phyloP scores from a whole-genome alignment of 2,329 filamentous ascomycete genomes.

The Zymoseptoria ardabiliae region DNA sequence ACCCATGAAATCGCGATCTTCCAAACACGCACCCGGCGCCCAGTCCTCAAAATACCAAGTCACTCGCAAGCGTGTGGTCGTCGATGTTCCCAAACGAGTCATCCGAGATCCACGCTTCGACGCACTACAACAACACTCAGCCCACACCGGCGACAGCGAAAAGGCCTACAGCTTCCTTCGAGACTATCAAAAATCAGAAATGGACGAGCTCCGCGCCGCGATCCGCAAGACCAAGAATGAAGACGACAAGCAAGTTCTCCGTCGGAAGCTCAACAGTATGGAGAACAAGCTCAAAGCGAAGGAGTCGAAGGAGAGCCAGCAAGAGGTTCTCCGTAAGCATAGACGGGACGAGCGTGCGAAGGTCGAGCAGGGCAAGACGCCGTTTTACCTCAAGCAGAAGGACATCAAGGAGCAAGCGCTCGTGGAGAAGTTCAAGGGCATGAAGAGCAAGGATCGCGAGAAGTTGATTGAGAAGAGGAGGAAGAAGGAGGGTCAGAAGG shows the following conservation, averaged over 20 bases:
- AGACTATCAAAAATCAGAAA: constrained; percentile 77
- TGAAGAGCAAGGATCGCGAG: constrained; percentile 80
- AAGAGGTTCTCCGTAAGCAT: constrained; percentile 65
- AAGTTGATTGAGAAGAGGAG: constrained; percentile 76
- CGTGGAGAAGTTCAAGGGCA: constrained; percentile 67
- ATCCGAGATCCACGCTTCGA: constrained; percentile 86
- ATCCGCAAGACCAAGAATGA: constrained; percentile 62
- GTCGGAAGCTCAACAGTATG: constrained; percentile 68
- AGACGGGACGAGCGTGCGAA: constrained; percentile 75
- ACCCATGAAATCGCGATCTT: constrained; percentile 46
- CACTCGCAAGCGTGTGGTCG: constrained; percentile 67
- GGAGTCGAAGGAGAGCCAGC: constrained; percentile 60
- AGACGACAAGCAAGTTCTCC: constrained; percentile 59
- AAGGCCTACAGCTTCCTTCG: constrained; percentile 82
- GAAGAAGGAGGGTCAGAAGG: constrained; percentile 82
- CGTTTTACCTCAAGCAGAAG: constrained; percentile 83
- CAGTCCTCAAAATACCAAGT: constrained; percentile 79
- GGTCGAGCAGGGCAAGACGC: constrained; percentile 80
- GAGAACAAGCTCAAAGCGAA: constrained; percentile 68
- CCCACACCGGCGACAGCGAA: constrained; percentile 41
- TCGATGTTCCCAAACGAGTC: constrained; percentile 52
- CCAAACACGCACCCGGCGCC: constrained; percentile 83
- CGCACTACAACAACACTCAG: constrained; percentile 46
- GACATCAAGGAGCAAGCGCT: constrained; percentile 85
- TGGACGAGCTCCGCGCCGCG: constrained; percentile 62